These are phyloP conservation scores for Nothophaeocryptopus gaeumannii DNA, from an alignment of 2,329 filamentous ascomycete species.

Conservation along the genomic window DNA sequence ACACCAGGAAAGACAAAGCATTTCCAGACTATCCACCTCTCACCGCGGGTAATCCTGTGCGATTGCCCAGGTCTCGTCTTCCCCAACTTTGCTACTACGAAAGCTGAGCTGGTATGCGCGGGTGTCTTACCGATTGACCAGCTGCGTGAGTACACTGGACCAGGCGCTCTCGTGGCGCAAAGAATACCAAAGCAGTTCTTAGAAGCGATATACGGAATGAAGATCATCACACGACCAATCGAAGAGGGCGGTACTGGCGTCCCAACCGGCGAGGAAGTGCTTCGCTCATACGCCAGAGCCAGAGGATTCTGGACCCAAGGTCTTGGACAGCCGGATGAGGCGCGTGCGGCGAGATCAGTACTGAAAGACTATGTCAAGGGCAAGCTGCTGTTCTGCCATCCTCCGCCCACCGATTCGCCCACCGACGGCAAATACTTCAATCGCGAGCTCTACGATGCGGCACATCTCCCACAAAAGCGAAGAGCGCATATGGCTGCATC, in stretches of 20 bases:
- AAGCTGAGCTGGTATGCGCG: conserved; percentile 92
- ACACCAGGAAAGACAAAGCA: conserved; percentile 99
- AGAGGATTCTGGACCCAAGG: conserved; percentile 89
- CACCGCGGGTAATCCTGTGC: conserved; percentile 83
- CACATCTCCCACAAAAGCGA: conserved; percentile 78
- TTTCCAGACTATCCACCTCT: conserved; percentile 96
- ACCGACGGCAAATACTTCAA: conserved; percentile 79
- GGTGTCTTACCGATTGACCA: conserved; percentile 96
- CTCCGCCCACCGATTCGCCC: conserved; percentile 66
- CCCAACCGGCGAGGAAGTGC: conserved; percentile 79
- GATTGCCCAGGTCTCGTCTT: conserved; percentile 99
- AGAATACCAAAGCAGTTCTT: conserved; percentile 85
- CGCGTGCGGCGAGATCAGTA: conserved; percentile 80
- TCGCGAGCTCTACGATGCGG: conserved; percentile 77
- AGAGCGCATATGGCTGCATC: conserved; percentile 60
- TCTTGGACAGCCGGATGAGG: conserved; percentile 83
- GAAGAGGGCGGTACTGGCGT: conserved; percentile 92
- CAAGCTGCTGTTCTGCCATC: conserved; percentile 87
- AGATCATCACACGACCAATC: conserved; percentile 71
- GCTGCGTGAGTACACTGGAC: conserved; percentile 86
- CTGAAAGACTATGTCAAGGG: conserved; percentile 98
- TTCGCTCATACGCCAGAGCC: conserved; percentile 81
- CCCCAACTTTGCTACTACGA: conserved; percentile 94
- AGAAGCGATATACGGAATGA: conserved; percentile 91
- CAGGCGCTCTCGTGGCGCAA: conserved; percentile 75